These are phyloP conservation scores for Penicillium griseofulvum DNA, from an alignment of 2,329 filamentous ascomycete species.

Conservation along the genomic window DNA sequence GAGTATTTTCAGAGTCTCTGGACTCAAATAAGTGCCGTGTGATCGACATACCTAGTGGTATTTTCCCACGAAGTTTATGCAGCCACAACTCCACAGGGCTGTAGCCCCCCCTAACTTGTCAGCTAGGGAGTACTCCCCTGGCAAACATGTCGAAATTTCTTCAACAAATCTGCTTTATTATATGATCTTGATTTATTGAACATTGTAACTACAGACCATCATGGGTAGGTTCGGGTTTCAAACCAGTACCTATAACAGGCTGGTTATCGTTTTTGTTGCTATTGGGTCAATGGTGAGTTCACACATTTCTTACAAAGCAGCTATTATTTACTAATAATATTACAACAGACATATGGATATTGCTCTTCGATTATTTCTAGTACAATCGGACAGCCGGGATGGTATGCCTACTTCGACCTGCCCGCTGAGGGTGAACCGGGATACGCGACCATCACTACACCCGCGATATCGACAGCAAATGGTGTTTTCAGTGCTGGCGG, in stretches of 20 bases:
- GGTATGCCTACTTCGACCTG: conserved; percentile 52
- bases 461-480: conserved; percentile 50
- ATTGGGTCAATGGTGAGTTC: conserved; percentile 41
- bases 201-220: conserved; percentile 1
- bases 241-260: conserved; percentile 39
- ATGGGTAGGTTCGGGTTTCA: conserved; percentile 37
- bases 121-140: background rate
- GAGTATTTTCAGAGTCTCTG: background rate
- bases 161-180: background rate
- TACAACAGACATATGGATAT: conserved; percentile 51
- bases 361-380: conserved; percentile 51
- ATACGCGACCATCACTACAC: conserved; percentile 48
- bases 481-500: conserved; percentile 51
- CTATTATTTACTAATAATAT: background rate
- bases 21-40: background rate
- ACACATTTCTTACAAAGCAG: background rate
- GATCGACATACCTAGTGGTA: conserved; percentile 3
- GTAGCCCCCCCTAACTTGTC: background rate
- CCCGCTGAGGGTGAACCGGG: conserved; percentile 45
- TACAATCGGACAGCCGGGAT: conserved; percentile 54
- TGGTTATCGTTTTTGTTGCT: conserved; percentile 41
- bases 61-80: background rate
- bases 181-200: background rate
- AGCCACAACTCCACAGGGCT: background rate
- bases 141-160: background rate